Conservation (phyloP, 257 asterid genomes). For the Prunella vulgaris region DNA sequence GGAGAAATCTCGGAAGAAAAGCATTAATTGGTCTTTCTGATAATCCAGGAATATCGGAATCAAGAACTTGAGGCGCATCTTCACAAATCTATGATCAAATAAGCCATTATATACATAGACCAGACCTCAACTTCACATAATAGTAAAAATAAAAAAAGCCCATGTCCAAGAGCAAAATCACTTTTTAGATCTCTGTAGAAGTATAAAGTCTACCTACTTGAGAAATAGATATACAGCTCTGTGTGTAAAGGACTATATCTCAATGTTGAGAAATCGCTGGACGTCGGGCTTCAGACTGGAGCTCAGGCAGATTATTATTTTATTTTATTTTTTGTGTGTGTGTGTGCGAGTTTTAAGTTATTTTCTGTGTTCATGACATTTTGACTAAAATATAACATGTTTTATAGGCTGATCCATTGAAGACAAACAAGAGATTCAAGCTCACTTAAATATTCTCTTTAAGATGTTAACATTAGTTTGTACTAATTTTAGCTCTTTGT, state of each 20-base stretch:
- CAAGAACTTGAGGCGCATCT: constrained; percentile 83
- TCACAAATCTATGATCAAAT: constrained; percentile 61
- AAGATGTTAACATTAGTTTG: background rate
- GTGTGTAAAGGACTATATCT: background rate
- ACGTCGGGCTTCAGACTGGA: background rate
- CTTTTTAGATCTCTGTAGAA: background rate
- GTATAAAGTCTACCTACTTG: background rate
- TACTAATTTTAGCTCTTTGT: background rate
- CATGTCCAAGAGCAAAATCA: background rate
- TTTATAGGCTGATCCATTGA: background rate
- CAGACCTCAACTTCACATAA: background rate
- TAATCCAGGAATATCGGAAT: constrained; percentile 76
- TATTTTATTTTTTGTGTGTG: background rate
- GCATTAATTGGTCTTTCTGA: constrained; percentile 81
- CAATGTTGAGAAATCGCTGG: background rate
- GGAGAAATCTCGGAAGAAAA: constrained; percentile 84
- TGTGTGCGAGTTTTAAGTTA: no score
- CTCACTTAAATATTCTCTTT: background rate
- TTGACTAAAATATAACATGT: background rate
- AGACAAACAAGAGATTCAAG: background rate
- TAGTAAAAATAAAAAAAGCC: background rate
- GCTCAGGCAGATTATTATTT: background rate
- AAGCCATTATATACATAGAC: background rate
- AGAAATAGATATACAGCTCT: background rate
- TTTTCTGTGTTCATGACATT: background rate